A percentile compares a stretch with the other conserved stretches of the same genome.
Evolutionary conservation across 2,329 filamentous ascomycete genomes (phyloP).

Genomic region (Colletotrichum lupini): DNA sequence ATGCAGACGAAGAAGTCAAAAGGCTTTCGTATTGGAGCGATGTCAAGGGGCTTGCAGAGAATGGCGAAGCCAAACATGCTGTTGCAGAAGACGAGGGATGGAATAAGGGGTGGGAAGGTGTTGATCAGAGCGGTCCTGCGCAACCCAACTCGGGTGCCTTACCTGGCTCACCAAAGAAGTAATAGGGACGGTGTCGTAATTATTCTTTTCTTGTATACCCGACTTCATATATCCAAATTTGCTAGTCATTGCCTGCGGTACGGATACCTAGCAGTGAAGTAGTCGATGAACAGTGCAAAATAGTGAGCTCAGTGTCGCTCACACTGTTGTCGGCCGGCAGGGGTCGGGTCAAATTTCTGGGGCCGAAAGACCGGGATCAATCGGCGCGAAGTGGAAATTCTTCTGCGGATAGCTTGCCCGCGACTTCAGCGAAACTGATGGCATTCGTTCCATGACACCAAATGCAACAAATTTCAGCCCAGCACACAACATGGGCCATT

Average conservation of each 20-base stretch:
- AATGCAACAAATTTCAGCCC: slow-evolving; percentile 24
- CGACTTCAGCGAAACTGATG: not conserved
- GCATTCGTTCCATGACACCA: not conserved
- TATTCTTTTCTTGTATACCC: slow-evolving; percentile 38
- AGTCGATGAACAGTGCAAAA: not conserved
- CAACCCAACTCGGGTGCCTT: slow-evolving; percentile 44
- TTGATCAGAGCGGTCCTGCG: slow-evolving; percentile 64
- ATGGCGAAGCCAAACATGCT: slow-evolving; percentile 58
- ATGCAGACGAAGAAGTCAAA: slow-evolving; percentile 83
- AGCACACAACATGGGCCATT: slow-evolving; percentile 47
- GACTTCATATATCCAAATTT: slow-evolving; percentile 7
- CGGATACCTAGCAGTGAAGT: not conserved
- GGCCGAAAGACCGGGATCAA: slow-evolving; percentile 16
- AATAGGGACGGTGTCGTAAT: not conserved
- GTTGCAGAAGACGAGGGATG: slow-evolving; percentile 56
- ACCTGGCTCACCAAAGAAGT: slow-evolving; percentile 23
- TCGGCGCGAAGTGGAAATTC: slow-evolving; percentile 36
- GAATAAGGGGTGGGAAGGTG: slow-evolving; percentile 59
- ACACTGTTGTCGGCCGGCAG: not conserved
- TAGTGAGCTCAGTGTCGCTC: not conserved
- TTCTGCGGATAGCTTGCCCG: not conserved
- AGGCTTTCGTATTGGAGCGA: slow-evolving; percentile 91
- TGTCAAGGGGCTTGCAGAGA: slow-evolving; percentile 74
- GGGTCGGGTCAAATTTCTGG: not conserved
- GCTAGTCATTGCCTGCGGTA: not conserved